phyloP scores from a whole-genome alignment of 768 basidiomycete species.

The Trametes coccinea region DNA sequence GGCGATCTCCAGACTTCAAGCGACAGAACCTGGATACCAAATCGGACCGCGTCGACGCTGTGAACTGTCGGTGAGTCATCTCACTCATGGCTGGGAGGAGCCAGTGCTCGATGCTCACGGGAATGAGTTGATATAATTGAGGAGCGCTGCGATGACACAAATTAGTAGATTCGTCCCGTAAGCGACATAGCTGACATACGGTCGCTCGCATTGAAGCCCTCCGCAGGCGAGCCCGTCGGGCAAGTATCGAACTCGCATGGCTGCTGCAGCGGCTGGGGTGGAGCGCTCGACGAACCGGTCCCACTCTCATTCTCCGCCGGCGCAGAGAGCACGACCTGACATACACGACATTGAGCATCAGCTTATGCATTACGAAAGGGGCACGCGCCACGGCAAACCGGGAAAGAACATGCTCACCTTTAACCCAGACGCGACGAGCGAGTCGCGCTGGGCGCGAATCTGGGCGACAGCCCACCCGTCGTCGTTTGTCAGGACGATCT shows the following conservation, averaged over 20 bases:
- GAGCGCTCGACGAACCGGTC: conserved; percentile 42
- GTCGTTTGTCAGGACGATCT: conserved; percentile 36
- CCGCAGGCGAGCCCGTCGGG: conserved; percentile 42
- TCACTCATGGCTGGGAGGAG: too few species aligned
- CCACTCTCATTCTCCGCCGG: conserved; percentile 50
- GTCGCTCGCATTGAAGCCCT: conserved; percentile 43
- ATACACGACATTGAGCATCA: neutral
- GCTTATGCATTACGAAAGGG: neutral
- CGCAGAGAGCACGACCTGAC: conserved; percentile 46
- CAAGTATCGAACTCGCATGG: conserved; percentile 48
- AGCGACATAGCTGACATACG: conserved; percentile 29
- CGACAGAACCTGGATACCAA: conserved; percentile 41
- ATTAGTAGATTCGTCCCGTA: neutral
- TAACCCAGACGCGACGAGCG: conserved; percentile 41
- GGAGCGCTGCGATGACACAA: conserved; percentile 27
- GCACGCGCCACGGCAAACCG: neutral
- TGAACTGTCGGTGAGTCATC: neutral
- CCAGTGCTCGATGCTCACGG: conserved; percentile 29
- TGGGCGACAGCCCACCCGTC: conserved; percentile 49
- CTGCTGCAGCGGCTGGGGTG: conserved; percentile 33
- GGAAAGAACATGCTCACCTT: conserved; percentile 27
- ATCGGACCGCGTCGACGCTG: conserved; percentile 40
- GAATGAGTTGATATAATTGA: conserved; percentile 48
- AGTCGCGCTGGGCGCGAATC: conserved; percentile 44
- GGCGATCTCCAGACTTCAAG: conserved; percentile 35